Evolutionary conservation across 1,139 yeast genomes (phyloP), one percentile per base, ranked within the genome.

Genomic region (Diutina sp.): DNA sequence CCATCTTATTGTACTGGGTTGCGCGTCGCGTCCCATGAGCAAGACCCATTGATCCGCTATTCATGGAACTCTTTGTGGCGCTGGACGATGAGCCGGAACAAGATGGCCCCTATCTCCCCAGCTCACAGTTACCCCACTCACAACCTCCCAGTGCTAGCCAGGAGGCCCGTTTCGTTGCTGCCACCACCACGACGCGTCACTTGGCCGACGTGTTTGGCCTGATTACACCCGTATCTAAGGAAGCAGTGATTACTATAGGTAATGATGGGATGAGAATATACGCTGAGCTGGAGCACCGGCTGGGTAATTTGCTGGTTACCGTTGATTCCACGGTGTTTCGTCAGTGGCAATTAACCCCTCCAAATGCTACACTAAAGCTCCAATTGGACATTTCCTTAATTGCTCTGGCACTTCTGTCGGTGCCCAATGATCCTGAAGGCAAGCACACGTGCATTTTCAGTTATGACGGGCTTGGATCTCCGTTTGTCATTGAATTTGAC

Each of bases 401-500:
- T 32, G 41, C 53, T 6, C 53, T 32, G 53, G 41, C 53, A 50
- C 18, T 50, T 9, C 14, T n/a, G 16, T 12, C 44, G 0, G 53
- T 32, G 2, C 16, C 44, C 4, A n/a, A 16, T 7, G 44, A 50
- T 12, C 16, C 44, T 12, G 51, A 48, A 5, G 21, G 32, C 41
- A 35, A 35, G 14, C 41, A 35, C 14, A 50, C 53, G 6, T 50
- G 53, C 16, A 50, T 32, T n/a, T 11, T 50, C 8, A 28, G 41
- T 4, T 50, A 50, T 9, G 41, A 50, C 8, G 53, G 53, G 9
- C 44, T 50, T 32, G 53, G 53, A 9, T 32, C 12, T 6, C 91
- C 95, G 0, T 79, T 90, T 58, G 74, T 82, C 1, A 68, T 89
- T 28, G 85, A 84, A 30, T 87, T 88, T 67, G 90, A 86, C 63